These are phyloP conservation scores for Coccomyxa sp. DNA, from an alignment of 139 green algal species.

Conservation along the genomic window DNA sequence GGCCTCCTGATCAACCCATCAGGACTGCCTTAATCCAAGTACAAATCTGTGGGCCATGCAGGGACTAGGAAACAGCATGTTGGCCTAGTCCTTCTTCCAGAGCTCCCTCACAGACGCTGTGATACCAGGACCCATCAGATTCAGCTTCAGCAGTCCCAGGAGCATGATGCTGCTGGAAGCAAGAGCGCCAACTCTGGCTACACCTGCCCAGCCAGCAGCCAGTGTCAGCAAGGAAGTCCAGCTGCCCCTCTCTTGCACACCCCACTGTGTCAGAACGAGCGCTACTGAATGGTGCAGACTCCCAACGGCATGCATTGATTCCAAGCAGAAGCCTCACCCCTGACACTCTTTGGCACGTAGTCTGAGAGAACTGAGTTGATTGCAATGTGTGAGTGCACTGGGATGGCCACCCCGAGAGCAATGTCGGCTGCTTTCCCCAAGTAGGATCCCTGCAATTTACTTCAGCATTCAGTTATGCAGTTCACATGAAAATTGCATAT, in stretches of 20 bases:
- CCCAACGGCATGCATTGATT: too few relatives aligned
- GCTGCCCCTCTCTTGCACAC: too few relatives aligned
- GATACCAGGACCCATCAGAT: slow-evolving; percentile 54
- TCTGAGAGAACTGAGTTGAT: slow-evolving; percentile 73
- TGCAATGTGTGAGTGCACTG: slow-evolving; percentile 66
- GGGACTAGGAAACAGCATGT: too few relatives aligned
- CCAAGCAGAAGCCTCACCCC: slow-evolving; percentile 25
- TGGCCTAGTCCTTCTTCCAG: slow-evolving; percentile 27
- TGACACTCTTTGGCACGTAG: slow-evolving; percentile 61
- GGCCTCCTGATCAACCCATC: too few relatives aligned
- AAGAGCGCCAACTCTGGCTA: slow-evolving; percentile 47
- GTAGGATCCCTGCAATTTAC: neutral
- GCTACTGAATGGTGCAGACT: too few relatives aligned
- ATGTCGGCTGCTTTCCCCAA: slow-evolving; percentile 46
- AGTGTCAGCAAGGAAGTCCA: too few relatives aligned
- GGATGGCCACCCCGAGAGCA: slow-evolving; percentile 48
- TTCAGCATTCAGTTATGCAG: neutral
- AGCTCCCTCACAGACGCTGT: slow-evolving; percentile 54
- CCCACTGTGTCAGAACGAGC: too few relatives aligned
- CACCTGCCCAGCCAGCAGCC: slow-evolving; percentile 23
- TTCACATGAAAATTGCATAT: too few relatives aligned
- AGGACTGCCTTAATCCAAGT: too few relatives aligned
- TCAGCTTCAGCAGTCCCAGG: slow-evolving; percentile 71
- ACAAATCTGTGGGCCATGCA: too few relatives aligned
- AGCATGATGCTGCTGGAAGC: slow-evolving; percentile 47